A percentile compares a stretch with the other conserved stretches of the same genome.
Evolutionary conservation across 2,329 filamentous ascomycete species (phyloP).

Genomic region (Diaporthe vexans): DNA sequence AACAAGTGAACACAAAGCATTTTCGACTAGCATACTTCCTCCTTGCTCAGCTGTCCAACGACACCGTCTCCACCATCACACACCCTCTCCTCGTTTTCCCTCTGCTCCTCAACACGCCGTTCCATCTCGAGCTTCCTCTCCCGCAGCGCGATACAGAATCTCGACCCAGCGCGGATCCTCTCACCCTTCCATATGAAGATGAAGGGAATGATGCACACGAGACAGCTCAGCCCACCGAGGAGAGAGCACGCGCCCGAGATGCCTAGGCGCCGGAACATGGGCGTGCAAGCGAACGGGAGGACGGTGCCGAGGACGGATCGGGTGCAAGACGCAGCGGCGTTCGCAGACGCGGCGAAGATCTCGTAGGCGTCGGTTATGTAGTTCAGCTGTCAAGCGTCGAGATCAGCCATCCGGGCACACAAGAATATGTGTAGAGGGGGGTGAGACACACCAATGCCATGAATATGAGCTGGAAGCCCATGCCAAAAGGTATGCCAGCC

Average conservation of each 20-base stretch:
- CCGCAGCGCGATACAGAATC: constrained; percentile 73
- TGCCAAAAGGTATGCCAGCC: constrained; percentile 72
- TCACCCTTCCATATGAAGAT: constrained; percentile 69
- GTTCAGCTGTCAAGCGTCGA: constrained; percentile 52
- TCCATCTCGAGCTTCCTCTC: constrained; percentile 64
- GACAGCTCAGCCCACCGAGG: constrained; percentile 63
- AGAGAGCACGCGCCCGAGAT: constrained; percentile 67
- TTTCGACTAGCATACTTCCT: neutral
- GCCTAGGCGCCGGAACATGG: constrained; percentile 63
- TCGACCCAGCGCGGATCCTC: constrained; percentile 67
- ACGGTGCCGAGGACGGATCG: constrained; percentile 66
- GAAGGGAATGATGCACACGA: constrained; percentile 66
- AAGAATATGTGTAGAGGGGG: neutral
- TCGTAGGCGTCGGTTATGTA: constrained; percentile 79
- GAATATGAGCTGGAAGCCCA: constrained; percentile 74
- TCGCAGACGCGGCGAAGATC: constrained; percentile 71
- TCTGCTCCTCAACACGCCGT: constrained; percentile 55
- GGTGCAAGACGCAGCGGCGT: constrained; percentile 64
- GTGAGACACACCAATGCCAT: constrained; percentile 65
- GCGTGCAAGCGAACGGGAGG: constrained; percentile 68
- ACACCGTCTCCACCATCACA: neutral
- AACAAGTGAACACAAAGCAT: neutral
- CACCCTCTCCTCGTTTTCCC: constrained; percentile 27
- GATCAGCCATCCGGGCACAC: neutral
- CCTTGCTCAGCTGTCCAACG: neutral